Conservation (phyloP, 768 basidiomycete species). For the Lyophyllum decastes region DNA sequence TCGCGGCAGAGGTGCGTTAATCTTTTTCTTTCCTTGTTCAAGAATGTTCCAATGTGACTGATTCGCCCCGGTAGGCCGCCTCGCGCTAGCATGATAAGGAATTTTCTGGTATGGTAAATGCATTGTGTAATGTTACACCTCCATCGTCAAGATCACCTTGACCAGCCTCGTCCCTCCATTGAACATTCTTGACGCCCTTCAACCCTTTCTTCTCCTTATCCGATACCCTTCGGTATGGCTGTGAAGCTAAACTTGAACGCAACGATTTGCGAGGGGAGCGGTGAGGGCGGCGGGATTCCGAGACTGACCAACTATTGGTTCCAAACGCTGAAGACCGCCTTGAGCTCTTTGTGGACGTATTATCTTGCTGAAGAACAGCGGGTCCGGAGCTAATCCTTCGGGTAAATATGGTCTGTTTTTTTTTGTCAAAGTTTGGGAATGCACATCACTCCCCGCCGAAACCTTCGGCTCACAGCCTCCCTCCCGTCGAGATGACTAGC, state of each 20-base stretch:
- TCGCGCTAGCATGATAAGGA: too few relatives aligned
- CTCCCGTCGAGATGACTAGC: too few relatives aligned
- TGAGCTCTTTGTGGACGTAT: slow-evolving; percentile 21
- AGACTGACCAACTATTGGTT: slow-evolving; percentile 42
- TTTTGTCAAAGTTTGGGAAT: too few relatives aligned
- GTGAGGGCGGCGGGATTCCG: slow-evolving; percentile 53
- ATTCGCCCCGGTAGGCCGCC: too few relatives aligned
- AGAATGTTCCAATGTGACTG: too few relatives aligned
- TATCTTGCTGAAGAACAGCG: slow-evolving; percentile 36
- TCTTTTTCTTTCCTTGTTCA: too few relatives aligned
- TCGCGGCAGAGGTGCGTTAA: too few relatives aligned
- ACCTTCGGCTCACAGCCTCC: too few relatives aligned
- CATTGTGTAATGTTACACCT: too few relatives aligned
- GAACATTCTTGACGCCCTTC: slow-evolving; percentile 72
- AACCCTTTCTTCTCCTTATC: slow-evolving; percentile 61
- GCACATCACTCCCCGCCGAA: too few relatives aligned
- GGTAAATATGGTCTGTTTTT: slow-evolving; percentile 45
- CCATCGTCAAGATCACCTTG: slow-evolving; percentile 77
- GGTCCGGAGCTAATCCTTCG: slow-evolving; percentile 54
- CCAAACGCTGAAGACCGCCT: slow-evolving; percentile 42
- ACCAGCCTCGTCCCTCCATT: slow-evolving; percentile 89
- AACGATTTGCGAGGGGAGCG: slow-evolving; percentile 74
- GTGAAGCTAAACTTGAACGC: slow-evolving; percentile 60
- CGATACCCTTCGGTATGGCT: slow-evolving; percentile 64
- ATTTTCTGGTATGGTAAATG: too few relatives aligned